These are phyloP conservation scores for Apiospora sp. DNA, from an alignment of 2,329 filamentous ascomycete genomes.

Conservation along the genomic window DNA sequence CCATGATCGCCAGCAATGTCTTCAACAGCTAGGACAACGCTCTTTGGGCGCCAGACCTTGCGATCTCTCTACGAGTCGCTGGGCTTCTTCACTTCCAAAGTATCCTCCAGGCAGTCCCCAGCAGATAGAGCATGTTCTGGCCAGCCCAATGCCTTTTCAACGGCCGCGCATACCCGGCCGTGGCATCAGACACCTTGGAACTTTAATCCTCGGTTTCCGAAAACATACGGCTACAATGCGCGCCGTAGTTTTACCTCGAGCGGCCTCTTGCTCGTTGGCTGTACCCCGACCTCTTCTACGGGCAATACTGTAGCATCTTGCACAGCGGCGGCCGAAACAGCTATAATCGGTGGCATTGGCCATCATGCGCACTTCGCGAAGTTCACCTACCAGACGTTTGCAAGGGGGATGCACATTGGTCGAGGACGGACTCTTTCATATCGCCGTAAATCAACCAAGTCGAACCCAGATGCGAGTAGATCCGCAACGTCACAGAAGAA, in stretches of 20 bases:
- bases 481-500: conserved; percentile 33
- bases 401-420: conserved; percentile 42
- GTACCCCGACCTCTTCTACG: conserved; percentile 49
- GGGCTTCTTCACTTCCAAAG: conserved; percentile 37
- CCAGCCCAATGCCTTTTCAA: conserved; percentile 32
- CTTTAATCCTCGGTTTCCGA: conserved; percentile 37
- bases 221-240: conserved; percentile 48
- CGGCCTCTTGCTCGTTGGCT: conserved; percentile 59
- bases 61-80: conserved; percentile 41
- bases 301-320: conserved; percentile 49
- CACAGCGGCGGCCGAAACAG: conserved; percentile 48
- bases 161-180: conserved; percentile 31
- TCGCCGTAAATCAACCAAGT: conserved; percentile 43
- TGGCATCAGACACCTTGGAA: conserved; percentile 37
- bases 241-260: conserved; percentile 63
- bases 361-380: conserved; percentile 45
- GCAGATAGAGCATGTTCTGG: conserved; percentile 26
- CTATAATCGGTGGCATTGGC: conserved; percentile 36
- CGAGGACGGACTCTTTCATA: conserved; percentile 35
- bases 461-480: conserved; percentile 35
- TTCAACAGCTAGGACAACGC: conserved; percentile 41
- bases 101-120: conserved; percentile 35
- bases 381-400: conserved; percentile 48
- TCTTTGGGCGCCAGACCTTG: conserved; percentile 42
- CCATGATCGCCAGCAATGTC: conserved; percentile 43